A percentile compares a stretch with the other conserved stretches of the same genome.
Evolutionary conservation across 306 rosid genomes (phyloP).

Genomic region (Gleditsia sinensis): DNA sequence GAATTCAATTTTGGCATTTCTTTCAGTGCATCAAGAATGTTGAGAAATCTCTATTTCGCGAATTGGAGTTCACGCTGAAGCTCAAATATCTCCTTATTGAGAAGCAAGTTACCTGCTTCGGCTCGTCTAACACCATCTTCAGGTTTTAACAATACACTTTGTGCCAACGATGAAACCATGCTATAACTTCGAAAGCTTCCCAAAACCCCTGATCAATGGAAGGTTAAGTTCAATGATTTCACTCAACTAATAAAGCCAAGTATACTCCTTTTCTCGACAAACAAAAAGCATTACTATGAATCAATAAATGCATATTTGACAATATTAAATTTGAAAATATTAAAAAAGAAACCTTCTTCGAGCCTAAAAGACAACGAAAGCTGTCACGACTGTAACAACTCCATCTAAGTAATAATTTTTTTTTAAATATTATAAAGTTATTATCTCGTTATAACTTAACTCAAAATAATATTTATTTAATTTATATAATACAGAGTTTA

Average conservation of each 20-base stretch:
- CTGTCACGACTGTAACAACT: no score
- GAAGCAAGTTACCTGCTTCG: constrained; percentile 14
- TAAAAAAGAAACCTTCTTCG: constrained; percentile 49
- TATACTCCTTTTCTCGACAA: neutral
- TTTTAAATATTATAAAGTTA: no score
- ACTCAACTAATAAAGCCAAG: neutral
- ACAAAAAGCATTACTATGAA: constrained; percentile 25
- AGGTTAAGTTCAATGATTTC: neutral
- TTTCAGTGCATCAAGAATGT: constrained; percentile 63
- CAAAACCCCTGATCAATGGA: constrained; percentile 49
- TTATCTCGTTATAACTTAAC: no score
- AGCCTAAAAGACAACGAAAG: constrained; percentile 38
- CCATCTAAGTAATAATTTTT: no score
- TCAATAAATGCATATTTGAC: no score
- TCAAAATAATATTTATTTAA: no score
- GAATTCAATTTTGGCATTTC: constrained; percentile 85
- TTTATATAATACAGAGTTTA: no score
- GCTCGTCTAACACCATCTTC: constrained; percentile 12
- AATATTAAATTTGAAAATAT: no score
- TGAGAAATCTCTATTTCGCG: constrained; percentile 64
- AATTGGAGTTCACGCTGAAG: constrained; percentile 68
- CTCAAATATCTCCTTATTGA: constrained; percentile 50
- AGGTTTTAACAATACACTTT: constrained; percentile 31
- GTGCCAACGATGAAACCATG: constrained; percentile 34
- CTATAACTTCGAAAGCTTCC: constrained; percentile 52